phyloP scores from a whole-genome alignment of 345 rosid species.

The Acer saccharum region DNA sequence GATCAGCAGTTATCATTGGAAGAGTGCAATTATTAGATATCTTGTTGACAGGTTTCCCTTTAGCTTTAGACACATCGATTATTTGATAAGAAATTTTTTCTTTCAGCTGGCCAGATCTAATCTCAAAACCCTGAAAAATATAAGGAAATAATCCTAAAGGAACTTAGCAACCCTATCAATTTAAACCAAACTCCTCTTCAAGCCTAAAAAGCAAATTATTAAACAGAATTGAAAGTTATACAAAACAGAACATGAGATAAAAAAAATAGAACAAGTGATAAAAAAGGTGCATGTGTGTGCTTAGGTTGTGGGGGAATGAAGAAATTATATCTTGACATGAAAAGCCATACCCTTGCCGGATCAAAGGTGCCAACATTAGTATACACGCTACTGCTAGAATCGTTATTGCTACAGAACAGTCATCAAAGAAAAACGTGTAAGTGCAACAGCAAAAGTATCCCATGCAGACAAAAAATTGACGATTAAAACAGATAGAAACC shows the following conservation, averaged over 20 bases:
- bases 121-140: slow-evolving; percentile 41
- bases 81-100: slow-evolving; percentile 25
- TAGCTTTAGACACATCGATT: slow-evolving; percentile 28
- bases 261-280: too few relatives aligned
- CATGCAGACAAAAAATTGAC: not conserved
- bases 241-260: not conserved
- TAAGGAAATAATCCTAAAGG: slow-evolving; percentile 18
- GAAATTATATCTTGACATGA: slow-evolving; percentile 5
- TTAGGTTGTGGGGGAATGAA: not conserved
- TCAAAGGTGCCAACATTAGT: slow-evolving; percentile 16
- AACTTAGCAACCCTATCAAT: not conserved
- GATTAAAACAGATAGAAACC: not conserved
- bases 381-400: slow-evolving; percentile 17
- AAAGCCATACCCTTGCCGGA: slow-evolving; percentile 37
- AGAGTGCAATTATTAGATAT: slow-evolving; percentile 21
- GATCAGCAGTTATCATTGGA: slow-evolving; percentile 54
- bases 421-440: slow-evolving; percentile 12
- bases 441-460: slow-evolving; percentile 7
- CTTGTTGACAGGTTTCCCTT: slow-evolving; percentile 22
- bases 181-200: slow-evolving; percentile 18
- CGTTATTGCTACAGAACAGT: slow-evolving; percentile 31
- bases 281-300: not conserved
- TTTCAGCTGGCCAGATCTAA: slow-evolving; percentile 27
- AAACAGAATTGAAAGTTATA: slow-evolving; percentile 3
- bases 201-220: not conserved